Evolutionary conservation across 78 protist genomes (phyloP), one percentile per base, ranked within the genome.

Genomic region (Dictyostelium firmibasis): DNA sequence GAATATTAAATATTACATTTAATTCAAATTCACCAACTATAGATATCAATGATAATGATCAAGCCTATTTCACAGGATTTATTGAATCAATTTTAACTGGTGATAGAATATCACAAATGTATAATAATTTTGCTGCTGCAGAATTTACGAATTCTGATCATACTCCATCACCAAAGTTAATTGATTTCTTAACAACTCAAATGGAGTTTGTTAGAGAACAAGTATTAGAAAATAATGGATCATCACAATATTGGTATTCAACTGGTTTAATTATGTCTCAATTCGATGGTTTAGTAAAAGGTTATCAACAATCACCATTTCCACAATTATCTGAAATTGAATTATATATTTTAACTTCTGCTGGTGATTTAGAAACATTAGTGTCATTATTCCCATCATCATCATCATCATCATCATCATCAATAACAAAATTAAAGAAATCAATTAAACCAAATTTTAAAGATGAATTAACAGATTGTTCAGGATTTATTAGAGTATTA

Each of bases 341-440:
- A 11, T 74, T 86, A 4, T 86, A 86, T 53, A 38, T 86, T 0
- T 36, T 86, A 36, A 44, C 92, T 6, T 75, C 84, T 3, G 92
- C 92, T 50, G 92, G 92, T 25, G 92, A 86, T 57, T n/a, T 86
- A 7, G 75, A 86, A 36, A 86, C 92, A 16, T 36, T 86, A 29
- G 36, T 72, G 0, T 9, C 70, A 57, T 35, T 86, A 36, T 75
- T 50, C 29, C 83, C 82, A 18, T 18, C 50, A 16, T 2, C 92
- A 76, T 33, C 60, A n/a, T n/a, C n/a, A n/a, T n/a, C n/a, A n/a
- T n/a, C 82, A 18, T 18, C 50, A 16, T 2, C 92, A 76, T 33
- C 60, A n/a, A n/a, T n/a, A n/a, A 38, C 43, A 38, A 38, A 50
- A 3, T 0, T 16, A 10, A n/a, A n/a, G n/a, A n/a, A 50, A 50